These are phyloP conservation scores for Dalbergia cochinchinensis DNA, from an alignment of 306 rosid species.

Conservation along the genomic window DNA sequence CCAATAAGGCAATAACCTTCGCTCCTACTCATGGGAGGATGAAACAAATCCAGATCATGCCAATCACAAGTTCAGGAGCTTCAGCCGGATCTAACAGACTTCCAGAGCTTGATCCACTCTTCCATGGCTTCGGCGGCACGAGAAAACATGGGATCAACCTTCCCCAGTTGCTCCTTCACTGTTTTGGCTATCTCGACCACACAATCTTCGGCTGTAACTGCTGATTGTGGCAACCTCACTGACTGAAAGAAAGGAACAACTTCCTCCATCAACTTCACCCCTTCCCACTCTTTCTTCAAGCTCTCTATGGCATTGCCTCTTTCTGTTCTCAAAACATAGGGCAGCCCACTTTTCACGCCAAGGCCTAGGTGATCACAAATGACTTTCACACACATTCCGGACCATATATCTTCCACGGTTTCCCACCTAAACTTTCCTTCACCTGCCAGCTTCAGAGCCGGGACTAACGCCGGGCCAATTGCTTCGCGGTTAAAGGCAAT, in stretches of 20 bases:
- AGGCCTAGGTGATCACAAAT: constrained; percentile 81
- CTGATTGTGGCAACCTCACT: constrained; percentile 67
- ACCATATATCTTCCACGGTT: constrained; percentile 96
- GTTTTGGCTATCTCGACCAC: constrained; percentile 73
- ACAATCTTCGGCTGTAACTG: constrained; percentile 77
- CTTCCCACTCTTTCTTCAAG: constrained; percentile 98
- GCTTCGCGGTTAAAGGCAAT: constrained; percentile 83
- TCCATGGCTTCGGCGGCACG: constrained; percentile 85
- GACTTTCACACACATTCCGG: constrained; percentile 89
- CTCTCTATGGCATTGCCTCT: constrained; percentile 88
- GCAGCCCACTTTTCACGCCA: constrained; percentile 92
- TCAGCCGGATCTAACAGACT: constrained; percentile 63
- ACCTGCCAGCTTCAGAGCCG: constrained; percentile 78
- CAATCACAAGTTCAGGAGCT: constrained; percentile 27
- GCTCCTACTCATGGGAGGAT: constrained; percentile 28
- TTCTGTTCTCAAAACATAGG: constrained; percentile 90
- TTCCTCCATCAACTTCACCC: constrained; percentile 95
- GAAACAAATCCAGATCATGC: constrained; percentile 31
- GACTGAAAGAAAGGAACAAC: constrained; percentile 97
- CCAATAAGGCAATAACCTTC: constrained; percentile 27
- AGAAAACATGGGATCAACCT: constrained; percentile 75
- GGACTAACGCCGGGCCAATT: constrained; percentile 87
- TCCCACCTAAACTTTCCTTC: constrained; percentile 98
- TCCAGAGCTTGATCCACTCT: constrained; percentile 93
- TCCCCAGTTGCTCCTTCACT: constrained; percentile 86